phyloP scores from a whole-genome alignment of 202 grass and related monocot genomes.

The Zizania palustris region DNA sequence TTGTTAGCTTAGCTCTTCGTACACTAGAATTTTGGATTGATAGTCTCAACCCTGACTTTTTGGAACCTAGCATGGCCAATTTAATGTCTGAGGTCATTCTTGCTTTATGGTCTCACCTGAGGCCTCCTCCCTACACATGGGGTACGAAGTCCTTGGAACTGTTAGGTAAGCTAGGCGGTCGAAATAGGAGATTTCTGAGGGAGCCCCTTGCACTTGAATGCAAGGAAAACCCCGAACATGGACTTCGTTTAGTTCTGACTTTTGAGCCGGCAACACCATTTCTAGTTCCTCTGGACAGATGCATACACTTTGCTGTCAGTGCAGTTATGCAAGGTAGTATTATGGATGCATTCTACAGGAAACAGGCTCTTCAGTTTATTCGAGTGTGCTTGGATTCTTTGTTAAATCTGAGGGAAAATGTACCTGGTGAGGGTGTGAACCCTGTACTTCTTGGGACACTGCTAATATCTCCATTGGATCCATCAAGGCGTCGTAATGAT shows the following conservation, averaged over 20 bases:
- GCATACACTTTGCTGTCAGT: conserved; percentile 86
- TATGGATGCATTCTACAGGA: conserved; percentile 94
- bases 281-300: conserved; percentile 94
- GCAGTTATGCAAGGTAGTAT: conserved; percentile 73
- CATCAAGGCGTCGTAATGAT: conserved; percentile 78
- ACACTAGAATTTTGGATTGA: conserved; percentile 99
- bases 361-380: conserved; percentile 90
- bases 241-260: conserved; percentile 91
- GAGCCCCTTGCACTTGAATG: conserved; percentile 88
- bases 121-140: conserved; percentile 87
- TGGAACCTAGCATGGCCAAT: conserved; percentile 99
- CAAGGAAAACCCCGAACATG: conserved; percentile 99
- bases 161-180: conserved; percentile 89
- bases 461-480: conserved; percentile 85
- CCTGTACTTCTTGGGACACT: conserved; percentile 75
- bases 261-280: conserved; percentile 98
- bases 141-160: conserved; percentile 93
- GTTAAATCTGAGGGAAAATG: conserved; percentile 91
- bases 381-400: conserved; percentile 78
- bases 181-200: conserved; percentile 92
- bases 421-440: conserved; percentile 71
- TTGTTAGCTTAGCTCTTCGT: conserved; percentile 90
- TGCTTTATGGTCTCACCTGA: conserved; percentile 96
- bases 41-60: conserved; percentile 98
- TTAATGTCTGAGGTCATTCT: conserved; percentile 98